phyloP scores from a whole-genome alignment of 73 alveolate genomes.

The Paramecium bursaria region DNA sequence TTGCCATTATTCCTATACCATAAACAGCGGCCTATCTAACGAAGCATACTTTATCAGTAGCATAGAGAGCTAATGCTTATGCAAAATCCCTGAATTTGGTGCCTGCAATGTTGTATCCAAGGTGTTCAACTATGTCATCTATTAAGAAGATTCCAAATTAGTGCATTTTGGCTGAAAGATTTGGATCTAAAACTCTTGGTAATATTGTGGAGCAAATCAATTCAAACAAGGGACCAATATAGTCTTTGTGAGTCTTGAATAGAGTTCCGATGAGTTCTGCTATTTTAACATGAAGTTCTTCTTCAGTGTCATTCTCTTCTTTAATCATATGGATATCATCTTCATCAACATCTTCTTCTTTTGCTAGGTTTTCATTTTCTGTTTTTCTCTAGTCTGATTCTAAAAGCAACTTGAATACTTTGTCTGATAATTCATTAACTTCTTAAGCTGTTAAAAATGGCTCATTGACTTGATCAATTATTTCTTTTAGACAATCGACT shows the following conservation, averaged over 20 bases:
- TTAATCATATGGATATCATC: constrained; percentile 79
- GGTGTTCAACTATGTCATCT: constrained; percentile 95
- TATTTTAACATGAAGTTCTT: constrained; percentile 78
- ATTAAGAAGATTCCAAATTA: constrained; percentile 91
- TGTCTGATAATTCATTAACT: constrained; percentile 65
- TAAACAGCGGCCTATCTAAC: constrained; percentile 95
- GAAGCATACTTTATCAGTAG: constrained; percentile 75
- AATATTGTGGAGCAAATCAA: constrained; percentile 53
- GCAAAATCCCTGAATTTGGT: constrained; percentile 76
- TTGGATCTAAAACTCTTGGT: constrained; percentile 67
- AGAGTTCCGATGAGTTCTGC: constrained; percentile 84
- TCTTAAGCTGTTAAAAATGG: constrained; percentile 68
- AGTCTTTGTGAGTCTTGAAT: constrained; percentile 84
- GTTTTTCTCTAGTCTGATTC: constrained; percentile 78
- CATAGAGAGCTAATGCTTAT: constrained; percentile 75
- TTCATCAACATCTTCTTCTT: constrained; percentile 80
- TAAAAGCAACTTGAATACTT: constrained; percentile 68
- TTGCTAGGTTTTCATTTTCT: constrained; percentile 73
- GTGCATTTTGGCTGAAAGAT: constrained; percentile 70
- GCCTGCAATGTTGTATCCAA: constrained; percentile 83
- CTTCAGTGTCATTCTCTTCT: constrained; percentile 83
- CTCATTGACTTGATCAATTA: constrained; percentile 59
- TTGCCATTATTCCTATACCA: constrained; percentile 92
- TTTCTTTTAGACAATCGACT: constrained; percentile 75
- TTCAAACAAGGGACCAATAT: constrained; percentile 38